Evolutionary conservation across 164 flowering plant genomes (phyloP).

Genomic region (Aristolochia contorta): DNA sequence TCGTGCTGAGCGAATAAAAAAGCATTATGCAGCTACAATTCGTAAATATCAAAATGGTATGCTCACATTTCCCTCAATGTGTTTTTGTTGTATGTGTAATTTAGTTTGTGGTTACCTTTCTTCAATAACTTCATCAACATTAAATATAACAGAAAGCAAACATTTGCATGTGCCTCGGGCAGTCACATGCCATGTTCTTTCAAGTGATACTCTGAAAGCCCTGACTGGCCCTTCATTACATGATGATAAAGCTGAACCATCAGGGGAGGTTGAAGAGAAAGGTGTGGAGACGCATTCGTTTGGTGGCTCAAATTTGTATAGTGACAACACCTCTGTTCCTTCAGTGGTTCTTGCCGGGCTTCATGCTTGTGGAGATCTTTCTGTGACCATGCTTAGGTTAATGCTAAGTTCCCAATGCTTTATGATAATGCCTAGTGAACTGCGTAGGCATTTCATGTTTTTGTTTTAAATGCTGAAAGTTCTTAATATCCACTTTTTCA

Average conservation of each 20-base stretch:
- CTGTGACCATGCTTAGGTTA: constrained; percentile 84
- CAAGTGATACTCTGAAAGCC: constrained; percentile 42
- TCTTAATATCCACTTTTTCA: too few species aligned
- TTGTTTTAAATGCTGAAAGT: too few species aligned
- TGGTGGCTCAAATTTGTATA: constrained; percentile 10
- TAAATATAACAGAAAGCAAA: constrained; percentile 23
- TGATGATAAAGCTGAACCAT: constrained; percentile 15
- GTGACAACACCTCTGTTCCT: constrained; percentile 5
- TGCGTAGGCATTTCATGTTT: neutral
- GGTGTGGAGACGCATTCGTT: constrained; percentile 3
- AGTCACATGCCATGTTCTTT: constrained; percentile 56
- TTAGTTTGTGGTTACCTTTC: neutral
- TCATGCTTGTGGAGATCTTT: constrained; percentile 97
- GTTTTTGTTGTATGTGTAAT: neutral
- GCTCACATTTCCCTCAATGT: neutral
- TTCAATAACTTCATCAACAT: neutral
- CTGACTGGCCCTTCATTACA: constrained; percentile 22
- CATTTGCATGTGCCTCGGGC: constrained; percentile 44
- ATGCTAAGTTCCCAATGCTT: constrained; percentile 5
- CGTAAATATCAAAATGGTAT: constrained; percentile 39
- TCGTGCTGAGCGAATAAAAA: constrained; percentile 72
- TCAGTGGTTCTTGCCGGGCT: constrained; percentile 85
- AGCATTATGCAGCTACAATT: constrained; percentile 56
- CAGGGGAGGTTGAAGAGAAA: constrained; percentile 8
- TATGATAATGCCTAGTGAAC: neutral